phyloP scores from a whole-genome alignment of 1,139 yeast species.

The Zygosaccharomyces pseudobailii region DNA sequence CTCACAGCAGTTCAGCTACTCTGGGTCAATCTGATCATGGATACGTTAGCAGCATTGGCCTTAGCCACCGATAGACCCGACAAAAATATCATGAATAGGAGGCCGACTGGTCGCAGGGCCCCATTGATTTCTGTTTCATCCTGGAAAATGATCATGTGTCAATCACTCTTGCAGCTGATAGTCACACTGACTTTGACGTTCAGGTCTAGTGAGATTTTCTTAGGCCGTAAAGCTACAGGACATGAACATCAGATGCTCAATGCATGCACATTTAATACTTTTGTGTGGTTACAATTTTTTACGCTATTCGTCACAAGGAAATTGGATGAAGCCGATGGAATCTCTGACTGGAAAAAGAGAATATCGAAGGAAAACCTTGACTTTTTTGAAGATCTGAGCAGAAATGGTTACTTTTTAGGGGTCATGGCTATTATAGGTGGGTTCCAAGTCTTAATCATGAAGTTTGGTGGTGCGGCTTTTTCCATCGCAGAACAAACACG shows the following conservation, averaged over 20 bases:
- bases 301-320: conserved; percentile 88
- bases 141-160: conserved; percentile 98
- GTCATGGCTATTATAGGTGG: conserved; percentile 74
- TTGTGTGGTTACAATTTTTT: conserved; percentile 97
- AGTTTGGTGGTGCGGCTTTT: conserved; percentile 95
- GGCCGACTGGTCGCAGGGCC: conserved; percentile 79
- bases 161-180: conserved; percentile 68
- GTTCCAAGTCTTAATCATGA: conserved; percentile 85
- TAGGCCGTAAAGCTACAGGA: conserved; percentile 38
- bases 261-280: conserved; percentile 89
- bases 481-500: conserved; percentile 73
- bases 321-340: conserved; percentile 80
- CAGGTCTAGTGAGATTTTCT: conserved; percentile 64
- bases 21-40: conserved; percentile 98
- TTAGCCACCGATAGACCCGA: conserved; percentile 97
- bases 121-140: conserved; percentile 83
- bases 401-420: conserved; percentile 74
- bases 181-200: conserved; percentile 80
- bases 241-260: conserved; percentile 57
- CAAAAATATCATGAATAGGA: conserved; percentile 66
- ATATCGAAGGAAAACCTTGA: conserved; percentile 60
- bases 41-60: conserved; percentile 95
- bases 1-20: conserved; percentile 93
- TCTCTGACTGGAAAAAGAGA: conserved; percentile 52
- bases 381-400: conserved; percentile 73